These are phyloP conservation scores for Trichophyton simii DNA, from an alignment of 2,329 filamentous ascomycete genomes.

Conservation along the genomic window DNA sequence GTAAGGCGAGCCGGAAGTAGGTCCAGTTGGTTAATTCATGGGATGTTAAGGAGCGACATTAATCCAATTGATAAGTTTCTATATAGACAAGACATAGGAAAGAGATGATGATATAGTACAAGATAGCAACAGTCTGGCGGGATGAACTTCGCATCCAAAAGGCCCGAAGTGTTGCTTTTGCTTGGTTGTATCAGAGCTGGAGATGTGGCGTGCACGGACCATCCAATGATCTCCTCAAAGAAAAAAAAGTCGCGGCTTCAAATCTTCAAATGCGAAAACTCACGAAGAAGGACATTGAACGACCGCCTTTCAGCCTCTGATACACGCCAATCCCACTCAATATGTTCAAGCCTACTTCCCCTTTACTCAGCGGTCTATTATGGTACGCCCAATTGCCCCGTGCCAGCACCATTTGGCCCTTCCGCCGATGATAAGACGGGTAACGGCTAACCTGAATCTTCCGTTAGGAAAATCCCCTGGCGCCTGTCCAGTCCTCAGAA, in stretches of 20 bases:
- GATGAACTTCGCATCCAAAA: background rate
- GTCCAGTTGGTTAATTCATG: background rate
- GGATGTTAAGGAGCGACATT: background rate
- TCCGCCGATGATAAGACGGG: background rate
- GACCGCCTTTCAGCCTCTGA: conserved; percentile 7
- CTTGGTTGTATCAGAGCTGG: background rate
- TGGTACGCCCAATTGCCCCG: conserved; percentile 44
- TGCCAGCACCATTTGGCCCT: background rate
- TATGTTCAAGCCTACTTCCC: conserved; percentile 75
- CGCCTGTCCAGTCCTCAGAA: conserved; percentile 87
- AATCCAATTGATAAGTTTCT: background rate
- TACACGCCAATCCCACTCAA: conserved; percentile 11
- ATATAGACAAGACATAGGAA: background rate
- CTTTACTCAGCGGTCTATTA: conserved; percentile 66
- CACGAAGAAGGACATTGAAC: background rate
- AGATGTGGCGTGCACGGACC: background rate
- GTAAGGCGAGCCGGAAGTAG: background rate
- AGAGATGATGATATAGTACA: background rate
- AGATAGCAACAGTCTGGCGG: background rate
- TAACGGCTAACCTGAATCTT: background rate
- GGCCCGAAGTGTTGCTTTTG: too few species aligned
- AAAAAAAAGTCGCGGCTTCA: background rate
- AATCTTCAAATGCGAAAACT: background rate
- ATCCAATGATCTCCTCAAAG: background rate
- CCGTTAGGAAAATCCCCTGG: conserved; percentile 81